A percentile compares a stretch with the other conserved stretches of the same genome.
Evolutionary conservation across 1,284 basidiomycete genomes (phyloP).

Genomic region (Schizophyllum amplum): DNA sequence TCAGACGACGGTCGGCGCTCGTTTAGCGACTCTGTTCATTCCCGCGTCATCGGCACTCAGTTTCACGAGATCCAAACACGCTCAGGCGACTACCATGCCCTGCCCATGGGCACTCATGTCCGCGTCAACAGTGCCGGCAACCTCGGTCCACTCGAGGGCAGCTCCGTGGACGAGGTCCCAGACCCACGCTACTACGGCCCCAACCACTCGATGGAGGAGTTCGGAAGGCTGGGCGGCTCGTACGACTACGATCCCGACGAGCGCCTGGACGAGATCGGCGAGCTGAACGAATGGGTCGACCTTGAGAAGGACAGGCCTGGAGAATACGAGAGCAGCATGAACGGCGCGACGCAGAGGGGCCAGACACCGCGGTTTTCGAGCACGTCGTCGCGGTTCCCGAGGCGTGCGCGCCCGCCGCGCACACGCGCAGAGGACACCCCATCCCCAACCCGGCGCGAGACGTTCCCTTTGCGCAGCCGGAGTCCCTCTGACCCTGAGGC

Average conservation of each 20-base stretch:
- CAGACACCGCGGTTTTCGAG: background rate
- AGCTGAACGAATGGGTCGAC: conserved; percentile 46
- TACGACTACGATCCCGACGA: conserved; percentile 23
- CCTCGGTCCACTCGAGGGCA: conserved; percentile 25
- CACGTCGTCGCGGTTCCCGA: background rate
- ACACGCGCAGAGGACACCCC: background rate
- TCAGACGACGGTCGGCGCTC: conserved; percentile 32
- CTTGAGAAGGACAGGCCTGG: conserved; percentile 26
- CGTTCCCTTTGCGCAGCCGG: conserved; percentile 50
- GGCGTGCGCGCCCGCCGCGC: background rate
- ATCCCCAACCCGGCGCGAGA: conserved; percentile 43
- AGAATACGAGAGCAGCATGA: conserved; percentile 20
- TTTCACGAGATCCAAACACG: conserved; percentile 66
- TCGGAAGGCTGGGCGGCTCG: conserved; percentile 2
- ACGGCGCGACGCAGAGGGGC: background rate
- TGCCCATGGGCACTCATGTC: conserved; percentile 59
- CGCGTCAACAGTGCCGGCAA: conserved; percentile 45
- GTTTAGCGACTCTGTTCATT: conserved; percentile 50
- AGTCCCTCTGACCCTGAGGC: conserved; percentile 22
- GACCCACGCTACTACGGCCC: conserved; percentile 46
- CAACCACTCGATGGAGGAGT: conserved; percentile 35
- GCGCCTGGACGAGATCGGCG: conserved; percentile 19
- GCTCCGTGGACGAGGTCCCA: conserved; percentile 28
- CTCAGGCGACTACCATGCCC: conserved; percentile 41
- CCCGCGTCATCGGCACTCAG: conserved; percentile 54